Evolutionary conservation across 169 alveolate species (phyloP).

Genomic region (Eimeria acervulina): DNA sequence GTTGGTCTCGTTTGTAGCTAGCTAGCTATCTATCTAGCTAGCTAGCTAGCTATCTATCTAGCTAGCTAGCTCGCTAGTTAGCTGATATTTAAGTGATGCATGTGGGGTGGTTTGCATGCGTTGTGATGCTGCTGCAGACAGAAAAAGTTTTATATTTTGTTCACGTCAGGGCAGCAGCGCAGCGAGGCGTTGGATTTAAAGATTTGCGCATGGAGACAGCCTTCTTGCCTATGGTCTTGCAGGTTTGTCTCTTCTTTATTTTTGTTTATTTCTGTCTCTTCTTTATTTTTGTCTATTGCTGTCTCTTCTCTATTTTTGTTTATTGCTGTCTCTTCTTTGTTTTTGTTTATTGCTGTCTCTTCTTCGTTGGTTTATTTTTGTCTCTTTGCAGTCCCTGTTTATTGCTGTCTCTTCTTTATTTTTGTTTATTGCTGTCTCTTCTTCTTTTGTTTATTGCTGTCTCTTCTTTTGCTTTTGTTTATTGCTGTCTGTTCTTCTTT

Average conservation of each 20-base stretch:
- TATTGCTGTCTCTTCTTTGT: not conserved
- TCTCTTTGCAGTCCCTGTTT: not conserved
- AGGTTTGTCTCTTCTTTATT: not conserved
- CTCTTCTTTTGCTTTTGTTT: too few species aligned
- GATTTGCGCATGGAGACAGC: constrained; percentile 46
- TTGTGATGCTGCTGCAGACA: not conserved
- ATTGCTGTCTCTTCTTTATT: too few species aligned
- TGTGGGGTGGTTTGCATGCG: too few species aligned
- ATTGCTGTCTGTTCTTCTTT: too few species aligned
- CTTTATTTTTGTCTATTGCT: not conserved
- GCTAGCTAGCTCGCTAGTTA: too few species aligned
- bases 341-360: not conserved
- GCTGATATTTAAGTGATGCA: not conserved
- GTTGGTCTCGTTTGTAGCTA: too few species aligned
- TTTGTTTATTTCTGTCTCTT: not conserved
- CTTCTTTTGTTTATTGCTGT: constrained; percentile 19
- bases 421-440: too few species aligned
- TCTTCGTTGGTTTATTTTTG: not conserved
- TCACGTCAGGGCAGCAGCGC: not conserved
- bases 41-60: not conserved
- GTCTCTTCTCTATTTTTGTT: not conserved
- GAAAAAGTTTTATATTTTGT: constrained; percentile 2
- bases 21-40: too few species aligned
- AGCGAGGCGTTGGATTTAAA: not conserved
- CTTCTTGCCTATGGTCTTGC: constrained; percentile 11